Percentiles rank a stretch among this genome's conserved stretches.
Evolutionary conservation across 805 yeast species (phyloP).

Genomic region (Starmerella vaccinii): DNA sequence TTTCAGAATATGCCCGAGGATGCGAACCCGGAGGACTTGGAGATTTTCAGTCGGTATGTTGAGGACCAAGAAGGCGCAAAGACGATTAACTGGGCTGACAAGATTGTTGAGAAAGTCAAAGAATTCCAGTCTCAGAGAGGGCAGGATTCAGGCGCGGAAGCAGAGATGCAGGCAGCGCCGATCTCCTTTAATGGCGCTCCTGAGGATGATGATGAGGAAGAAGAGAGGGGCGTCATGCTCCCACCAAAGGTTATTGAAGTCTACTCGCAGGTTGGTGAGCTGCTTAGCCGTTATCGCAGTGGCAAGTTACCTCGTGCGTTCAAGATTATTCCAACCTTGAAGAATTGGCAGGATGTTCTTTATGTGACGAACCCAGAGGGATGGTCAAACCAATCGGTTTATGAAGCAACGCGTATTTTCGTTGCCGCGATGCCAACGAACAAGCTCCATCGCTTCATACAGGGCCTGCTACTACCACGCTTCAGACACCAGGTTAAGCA

Average conservation of each 20-base stretch:
- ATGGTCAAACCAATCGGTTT: constrained; percentile 93
- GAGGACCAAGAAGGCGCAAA: constrained; percentile 27
- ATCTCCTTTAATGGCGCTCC: background rate
- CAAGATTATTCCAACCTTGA: constrained; percentile 84
- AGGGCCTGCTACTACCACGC: constrained; percentile 34
- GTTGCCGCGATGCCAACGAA: constrained; percentile 80
- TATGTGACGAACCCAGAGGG: constrained; percentile 83
- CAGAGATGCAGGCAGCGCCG: constrained; percentile 9
- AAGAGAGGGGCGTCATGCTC: constrained; percentile 60
- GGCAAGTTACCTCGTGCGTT: constrained; percentile 95
- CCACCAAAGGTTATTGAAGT: constrained; percentile 97
- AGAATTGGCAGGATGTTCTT: constrained; percentile 90
- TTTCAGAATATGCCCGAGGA: constrained; percentile 37
- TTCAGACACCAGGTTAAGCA: constrained; percentile 34
- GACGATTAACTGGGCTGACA: constrained; percentile 57
- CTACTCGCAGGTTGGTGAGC: constrained; percentile 80
- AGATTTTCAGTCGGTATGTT: constrained; percentile 63
- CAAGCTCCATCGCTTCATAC: constrained; percentile 80
- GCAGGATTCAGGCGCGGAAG: constrained; percentile 37
- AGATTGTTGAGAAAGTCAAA: constrained; percentile 72
- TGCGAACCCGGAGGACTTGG: constrained; percentile 73
- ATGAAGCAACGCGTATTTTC: constrained; percentile 88
- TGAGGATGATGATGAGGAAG: constrained; percentile 31
- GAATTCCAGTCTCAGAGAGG: constrained; percentile 14
- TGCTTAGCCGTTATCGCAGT: constrained; percentile 79